Conservation (phyloP, 2,329 filamentous ascomycete genomes). For the Cyphellophora attinorum region DNA sequence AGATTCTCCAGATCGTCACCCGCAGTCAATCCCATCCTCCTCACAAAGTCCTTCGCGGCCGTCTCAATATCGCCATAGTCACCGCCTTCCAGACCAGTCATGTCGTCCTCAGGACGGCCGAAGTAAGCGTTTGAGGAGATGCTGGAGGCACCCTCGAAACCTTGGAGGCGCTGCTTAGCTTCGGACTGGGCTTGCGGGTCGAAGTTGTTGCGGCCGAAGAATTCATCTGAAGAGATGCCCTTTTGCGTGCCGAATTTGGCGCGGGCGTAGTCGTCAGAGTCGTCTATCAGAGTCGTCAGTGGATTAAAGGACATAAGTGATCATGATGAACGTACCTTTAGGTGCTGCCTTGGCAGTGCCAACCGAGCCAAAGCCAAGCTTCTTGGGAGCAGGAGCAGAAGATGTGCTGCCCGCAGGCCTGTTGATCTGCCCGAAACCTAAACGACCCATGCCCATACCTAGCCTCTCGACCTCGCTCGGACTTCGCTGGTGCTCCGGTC, state of each 20-base stretch:
- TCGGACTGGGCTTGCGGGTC: slow-evolving; percentile 73
- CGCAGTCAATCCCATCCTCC: slow-evolving; percentile 89
- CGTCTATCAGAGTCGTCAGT: slow-evolving; percentile 34
- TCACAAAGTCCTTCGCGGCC: slow-evolving; percentile 92
- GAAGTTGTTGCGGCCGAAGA: slow-evolving; percentile 84
- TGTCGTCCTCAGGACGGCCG: slow-evolving; percentile 78
- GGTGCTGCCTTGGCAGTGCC: slow-evolving; percentile 59
- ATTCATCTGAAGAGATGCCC: slow-evolving; percentile 95
- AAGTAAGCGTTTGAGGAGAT: slow-evolving; percentile 99
- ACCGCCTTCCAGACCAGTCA: slow-evolving; percentile 50
- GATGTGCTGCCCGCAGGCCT: slow-evolving; percentile 32
- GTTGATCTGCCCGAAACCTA: slow-evolving; percentile 82
- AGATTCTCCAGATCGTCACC: slow-evolving; percentile 93
- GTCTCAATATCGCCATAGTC: slow-evolving; percentile 80
- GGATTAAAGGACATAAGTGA: slow-evolving; percentile 1
- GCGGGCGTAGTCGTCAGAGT: slow-evolving; percentile 74
- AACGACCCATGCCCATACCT: slow-evolving; percentile 75
- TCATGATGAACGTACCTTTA: slow-evolving; percentile 31
- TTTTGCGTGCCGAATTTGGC: slow-evolving; percentile 87
- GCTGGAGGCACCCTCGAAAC: slow-evolving; percentile 82
- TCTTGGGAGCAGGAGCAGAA: slow-evolving; percentile 55
- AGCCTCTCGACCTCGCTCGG: slow-evolving; percentile 77
- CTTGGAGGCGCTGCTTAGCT: slow-evolving; percentile 76
- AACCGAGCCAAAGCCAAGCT: slow-evolving; percentile 80
- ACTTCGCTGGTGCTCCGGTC: slow-evolving; percentile 42